Percentiles rank a stretch among this genome's conserved stretches.
Conservation (phyloP, 805 yeast genomes). For the Wickerhamiella australiensis region DNA sequence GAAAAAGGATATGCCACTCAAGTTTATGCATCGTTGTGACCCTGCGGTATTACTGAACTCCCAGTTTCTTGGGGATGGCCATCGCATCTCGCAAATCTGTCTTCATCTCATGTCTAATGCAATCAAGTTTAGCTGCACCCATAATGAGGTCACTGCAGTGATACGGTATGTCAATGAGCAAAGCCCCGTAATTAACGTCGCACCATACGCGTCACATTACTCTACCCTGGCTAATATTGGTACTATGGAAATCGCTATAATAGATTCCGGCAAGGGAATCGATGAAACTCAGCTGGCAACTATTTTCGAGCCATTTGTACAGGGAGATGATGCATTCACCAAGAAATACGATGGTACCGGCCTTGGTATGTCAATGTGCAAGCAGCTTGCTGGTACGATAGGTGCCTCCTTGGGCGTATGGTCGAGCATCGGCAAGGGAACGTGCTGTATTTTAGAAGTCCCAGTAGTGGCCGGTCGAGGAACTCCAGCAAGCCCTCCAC, state of each 20-base stretch:
- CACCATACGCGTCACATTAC: slow-evolving; percentile 1
- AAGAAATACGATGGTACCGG: slow-evolving; percentile 94
- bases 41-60: slow-evolving; percentile 43
- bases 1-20: slow-evolving; percentile 35
- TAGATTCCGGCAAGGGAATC: slow-evolving; percentile 90
- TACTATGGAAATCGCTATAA: slow-evolving; percentile 52
- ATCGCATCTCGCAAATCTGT: slow-evolving; percentile 75
- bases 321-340: slow-evolving; percentile 88
- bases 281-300: slow-evolving; percentile 64
- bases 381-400: slow-evolving; percentile 82
- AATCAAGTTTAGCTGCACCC: slow-evolving; percentile 74
- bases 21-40: slow-evolving; percentile 45
- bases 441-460: slow-evolving; percentile 16
- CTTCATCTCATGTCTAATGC: slow-evolving; percentile 87
- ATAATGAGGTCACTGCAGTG: slow-evolving; percentile 25
- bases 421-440: slow-evolving; percentile 22
- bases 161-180: slow-evolving; percentile 12
- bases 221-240: slow-evolving; percentile 3
- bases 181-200: not conserved
- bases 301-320: slow-evolving; percentile 91
- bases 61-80: slow-evolving; percentile 66
- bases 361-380: slow-evolving; percentile 75
- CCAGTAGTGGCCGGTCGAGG: slow-evolving; percentile 12
- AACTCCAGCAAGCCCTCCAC: not conserved
- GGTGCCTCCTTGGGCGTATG: slow-evolving; percentile 52